These are phyloP conservation scores for Sequoia sempervirens DNA, from an alignment of 75 land plant species.

Conservation along the genomic window DNA sequence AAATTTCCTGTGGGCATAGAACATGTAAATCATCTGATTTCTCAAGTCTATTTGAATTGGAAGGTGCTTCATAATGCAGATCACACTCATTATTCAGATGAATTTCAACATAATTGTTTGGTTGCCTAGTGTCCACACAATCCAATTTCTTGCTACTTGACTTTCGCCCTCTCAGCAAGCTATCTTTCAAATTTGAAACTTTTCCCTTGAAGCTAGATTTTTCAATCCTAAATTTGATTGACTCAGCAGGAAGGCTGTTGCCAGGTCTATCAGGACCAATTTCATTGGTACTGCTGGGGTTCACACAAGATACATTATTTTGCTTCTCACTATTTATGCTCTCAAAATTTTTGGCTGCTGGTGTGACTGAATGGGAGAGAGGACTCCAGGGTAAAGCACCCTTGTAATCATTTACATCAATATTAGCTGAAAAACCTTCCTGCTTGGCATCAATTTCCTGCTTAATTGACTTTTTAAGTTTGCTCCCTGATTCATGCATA, in stretches of 20 bases:
- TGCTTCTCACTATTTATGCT: slow-evolving; percentile 58
- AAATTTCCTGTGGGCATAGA: not conserved
- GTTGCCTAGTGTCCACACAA: not conserved
- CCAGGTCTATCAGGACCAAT: not conserved
- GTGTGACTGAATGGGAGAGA: slow-evolving; percentile 55
- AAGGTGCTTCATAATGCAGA: not conserved
- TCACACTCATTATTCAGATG: not conserved
- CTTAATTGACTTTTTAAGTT: not conserved
- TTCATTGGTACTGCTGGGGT: slow-evolving; percentile 45
- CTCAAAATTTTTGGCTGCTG: slow-evolving; percentile 54
- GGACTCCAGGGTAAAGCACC: slow-evolving; percentile 46
- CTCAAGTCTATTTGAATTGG: not conserved
- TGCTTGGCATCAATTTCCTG: not conserved
- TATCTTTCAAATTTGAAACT: slow-evolving; percentile 49
- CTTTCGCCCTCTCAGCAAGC: slow-evolving; percentile 30
- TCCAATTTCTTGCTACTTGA: slow-evolving; percentile 7
- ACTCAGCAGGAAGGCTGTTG: slow-evolving; percentile 17
- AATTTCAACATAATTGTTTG: slow-evolving; percentile 8
- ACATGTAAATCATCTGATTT: not conserved
- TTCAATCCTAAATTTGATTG: slow-evolving; percentile 25
- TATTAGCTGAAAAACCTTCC: slow-evolving; percentile 6
- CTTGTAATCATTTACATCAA: not conserved
- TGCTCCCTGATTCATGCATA: slow-evolving; percentile 8
- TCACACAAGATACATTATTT: slow-evolving; percentile 36
- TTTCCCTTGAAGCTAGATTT: slow-evolving; percentile 39